A percentile compares a stretch with the other conserved stretches of the same genome.
phyloP scores from a whole-genome alignment of 148 eudicot genomes.

The Rhododendron ferrugineum region DNA sequence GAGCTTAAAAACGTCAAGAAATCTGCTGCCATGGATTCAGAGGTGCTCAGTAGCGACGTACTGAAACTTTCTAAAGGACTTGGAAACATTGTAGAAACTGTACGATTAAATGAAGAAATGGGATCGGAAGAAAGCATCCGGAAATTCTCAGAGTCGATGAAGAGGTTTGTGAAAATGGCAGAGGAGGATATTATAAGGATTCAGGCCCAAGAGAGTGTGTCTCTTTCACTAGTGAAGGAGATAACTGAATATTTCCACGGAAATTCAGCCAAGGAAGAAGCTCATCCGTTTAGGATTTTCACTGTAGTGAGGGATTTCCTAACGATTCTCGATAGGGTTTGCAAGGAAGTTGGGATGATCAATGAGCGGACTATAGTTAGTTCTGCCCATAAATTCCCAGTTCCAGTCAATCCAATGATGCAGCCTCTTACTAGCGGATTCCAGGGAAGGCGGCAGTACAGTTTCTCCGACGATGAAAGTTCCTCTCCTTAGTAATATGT shows the following conservation, averaged over 20 bases:
- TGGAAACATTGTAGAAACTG: constrained; percentile 49
- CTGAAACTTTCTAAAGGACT: constrained; percentile 62
- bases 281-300: constrained; percentile 94
- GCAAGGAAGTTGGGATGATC: constrained; percentile 89
- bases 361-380: constrained; percentile 72
- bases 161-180: constrained; percentile 58
- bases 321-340: constrained; percentile 67
- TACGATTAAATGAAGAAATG: constrained; percentile 33
- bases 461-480: constrained; percentile 50
- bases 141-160: constrained; percentile 66
- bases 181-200: constrained; percentile 69
- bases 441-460: constrained; percentile 35
- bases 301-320: constrained; percentile 88
- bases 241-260: constrained; percentile 98
- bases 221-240: constrained; percentile 89
- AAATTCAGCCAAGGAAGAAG: constrained; percentile 93
- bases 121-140: constrained; percentile 24
- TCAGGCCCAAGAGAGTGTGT: constrained; percentile 84
- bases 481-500: constrained; percentile 24
- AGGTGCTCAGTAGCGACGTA: constrained; percentile 67
- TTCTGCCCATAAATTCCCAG: constrained; percentile 70
- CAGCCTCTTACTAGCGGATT: constrained; percentile 49
- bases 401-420: constrained; percentile 70
- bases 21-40: constrained; percentile 93
- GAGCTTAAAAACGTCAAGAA: constrained; percentile 82